These are phyloP conservation scores for Wickerhamomyces sp. DNA, from an alignment of 1,139 yeast genomes.

Conservation along the genomic window DNA sequence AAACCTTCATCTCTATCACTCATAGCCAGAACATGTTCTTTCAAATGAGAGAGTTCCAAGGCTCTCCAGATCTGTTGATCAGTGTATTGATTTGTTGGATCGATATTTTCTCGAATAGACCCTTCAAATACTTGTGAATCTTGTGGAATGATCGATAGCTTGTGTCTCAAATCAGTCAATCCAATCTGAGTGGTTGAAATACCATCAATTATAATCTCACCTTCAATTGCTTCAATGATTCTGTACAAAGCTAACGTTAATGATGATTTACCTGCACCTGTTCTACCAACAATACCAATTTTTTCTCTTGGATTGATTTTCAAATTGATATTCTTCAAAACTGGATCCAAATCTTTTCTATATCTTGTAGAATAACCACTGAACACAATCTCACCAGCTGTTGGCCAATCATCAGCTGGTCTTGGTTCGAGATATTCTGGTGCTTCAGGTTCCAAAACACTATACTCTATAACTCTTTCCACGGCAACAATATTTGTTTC, in stretches of 20 bases:
- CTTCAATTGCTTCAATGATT: conserved; percentile 75
- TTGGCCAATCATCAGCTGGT: conserved; percentile 77
- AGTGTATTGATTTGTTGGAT: conserved; percentile 64
- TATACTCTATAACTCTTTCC: conserved; percentile 88
- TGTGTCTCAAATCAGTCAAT: conserved; percentile 75
- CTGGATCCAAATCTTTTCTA: conserved; percentile 78
- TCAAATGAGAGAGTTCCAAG: conserved; percentile 78
- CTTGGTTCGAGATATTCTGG: conserved; percentile 69
- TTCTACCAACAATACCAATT: conserved; percentile 91
- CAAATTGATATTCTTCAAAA: conserved; percentile 66
- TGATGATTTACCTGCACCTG: conserved; percentile 97
- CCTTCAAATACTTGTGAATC: conserved; percentile 97
- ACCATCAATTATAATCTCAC: conserved; percentile 70
- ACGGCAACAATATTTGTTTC: conserved; percentile 96
- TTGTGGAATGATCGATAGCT: conserved; percentile 89
- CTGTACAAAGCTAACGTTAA: conserved; percentile 86
- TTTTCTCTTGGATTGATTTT: conserved; percentile 74
- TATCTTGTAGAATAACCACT: conserved; percentile 77
- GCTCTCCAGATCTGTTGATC: conserved; percentile 87
- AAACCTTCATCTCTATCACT: conserved; percentile 39
- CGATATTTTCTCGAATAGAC: conserved; percentile 79
- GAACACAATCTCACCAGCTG: conserved; percentile 65
- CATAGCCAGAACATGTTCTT: conserved; percentile 67
- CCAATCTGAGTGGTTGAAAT: conserved; percentile 70
- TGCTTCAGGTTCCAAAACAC: conserved; percentile 72